Conservation (phyloP, 1,284 basidiomycete genomes). For the Neolentinus lepideus region DNA sequence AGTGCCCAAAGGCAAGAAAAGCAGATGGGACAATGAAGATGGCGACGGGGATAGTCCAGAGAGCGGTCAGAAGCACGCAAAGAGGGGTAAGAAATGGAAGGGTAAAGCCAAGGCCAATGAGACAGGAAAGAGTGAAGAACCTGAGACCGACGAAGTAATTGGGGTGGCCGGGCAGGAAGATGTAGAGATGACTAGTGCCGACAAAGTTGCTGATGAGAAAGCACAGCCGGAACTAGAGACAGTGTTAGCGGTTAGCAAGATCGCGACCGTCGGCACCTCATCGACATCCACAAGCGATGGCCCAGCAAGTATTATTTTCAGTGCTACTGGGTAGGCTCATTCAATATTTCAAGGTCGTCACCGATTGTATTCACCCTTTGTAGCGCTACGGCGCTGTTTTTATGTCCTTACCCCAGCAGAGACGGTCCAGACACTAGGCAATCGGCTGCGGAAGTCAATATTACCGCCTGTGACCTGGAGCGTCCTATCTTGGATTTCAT, state of each 20-base stretch:
- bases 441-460: not conserved
- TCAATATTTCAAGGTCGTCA: not conserved
- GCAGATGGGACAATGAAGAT: slow-evolving; percentile 29
- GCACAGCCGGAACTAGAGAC: slow-evolving; percentile 19
- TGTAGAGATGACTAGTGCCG: slow-evolving; percentile 18
- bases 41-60: slow-evolving; percentile 21
- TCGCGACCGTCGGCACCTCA: slow-evolving; percentile 32
- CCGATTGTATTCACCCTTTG: not conserved
- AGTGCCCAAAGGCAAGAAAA: slow-evolving; percentile 28
- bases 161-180: slow-evolving; percentile 3
- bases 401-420: slow-evolving; percentile 6
- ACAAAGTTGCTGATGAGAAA: slow-evolving; percentile 10
- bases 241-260: slow-evolving; percentile 47
- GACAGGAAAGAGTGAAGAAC: slow-evolving; percentile 8
- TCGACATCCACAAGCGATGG: slow-evolving; percentile 19
- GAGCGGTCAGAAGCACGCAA: slow-evolving; percentile 13
- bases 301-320: slow-evolving; percentile 47
- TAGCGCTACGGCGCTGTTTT: slow-evolving; percentile 67
- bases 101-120: slow-evolving; percentile 18
- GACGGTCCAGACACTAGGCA: not conserved
- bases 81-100: slow-evolving; percentile 17
- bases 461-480: slow-evolving; percentile 1
- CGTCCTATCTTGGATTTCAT: slow-evolving; percentile 8
- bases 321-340: slow-evolving; percentile 53
- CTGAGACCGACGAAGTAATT: slow-evolving; percentile 5